Base-by-base conservation (phyloP, 2,329 filamentous ascomycete species). In the Colletotrichum sp. region DNA sequence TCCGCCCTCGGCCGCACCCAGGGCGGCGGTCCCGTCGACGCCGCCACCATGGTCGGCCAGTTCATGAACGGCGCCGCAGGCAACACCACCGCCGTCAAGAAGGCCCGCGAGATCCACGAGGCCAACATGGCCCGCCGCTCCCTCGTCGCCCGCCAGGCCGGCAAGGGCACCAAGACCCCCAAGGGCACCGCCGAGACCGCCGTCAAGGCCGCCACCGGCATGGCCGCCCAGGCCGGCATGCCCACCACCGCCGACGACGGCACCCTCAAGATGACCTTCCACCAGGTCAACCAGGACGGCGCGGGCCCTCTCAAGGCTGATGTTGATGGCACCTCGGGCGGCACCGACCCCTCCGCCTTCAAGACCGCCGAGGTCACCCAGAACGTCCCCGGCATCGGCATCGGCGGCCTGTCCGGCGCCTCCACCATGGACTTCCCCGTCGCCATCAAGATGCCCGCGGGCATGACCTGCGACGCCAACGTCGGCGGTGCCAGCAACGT, bases 281-380 rank as follows among this genome's bases (percentile, higher is more conserved):
- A 92, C 81, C 90, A 93, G 84, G 89, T 93, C 84, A 93, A 93
- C 87, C 91, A 93, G 81, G 92, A 93, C 78, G 92, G 92, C 24
- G 92, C 91, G 0, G 92, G 92, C 3, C 91, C 91, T 2, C 84
- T 93, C 58, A 87, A 84, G 29, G 91, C 91, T 5, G 84, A 85
- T 59, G 84, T 93, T 51, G 91, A 93, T 78, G 82, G 85, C 58
- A 92, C 91, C 29, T 93, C 91, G 1, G 91, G 90, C 43, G 92
- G 92, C 59, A 90, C 87, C 4, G 89, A 93, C 78, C 80, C 87
- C 24, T 78, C 82, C 54, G 91, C 91, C 47, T 93, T 93, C 87
- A 79, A 92, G 82, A 81, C 79, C 3, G 91, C 91, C 18, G 78
- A 87, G 64, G 89, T 93, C 74, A 90, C 86, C 69, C 86, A 90